A percentile compares a stretch with the other conserved stretches of the same genome.
Evolutionary conservation across 768 basidiomycete genomes (phyloP).

Genomic region (Collybiopsis confluens): DNA sequence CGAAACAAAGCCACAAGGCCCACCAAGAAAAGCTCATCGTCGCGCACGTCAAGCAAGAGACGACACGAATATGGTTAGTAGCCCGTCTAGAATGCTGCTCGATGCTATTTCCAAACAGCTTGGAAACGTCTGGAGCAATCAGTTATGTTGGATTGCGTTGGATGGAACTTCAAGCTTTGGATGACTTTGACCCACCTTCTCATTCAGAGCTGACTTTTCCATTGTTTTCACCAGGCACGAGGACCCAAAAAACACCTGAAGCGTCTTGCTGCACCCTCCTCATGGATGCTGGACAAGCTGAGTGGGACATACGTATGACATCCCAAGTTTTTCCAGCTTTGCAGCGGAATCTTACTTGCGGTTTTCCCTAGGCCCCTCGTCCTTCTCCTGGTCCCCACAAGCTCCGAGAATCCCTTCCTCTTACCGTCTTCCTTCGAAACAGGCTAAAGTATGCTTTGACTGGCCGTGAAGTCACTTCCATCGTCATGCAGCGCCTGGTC

Average conservation of each 20-base stretch:
- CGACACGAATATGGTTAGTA: constrained; percentile 46
- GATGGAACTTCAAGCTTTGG: constrained; percentile 24
- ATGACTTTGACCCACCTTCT: constrained; percentile 26
- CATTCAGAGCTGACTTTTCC: constrained; percentile 21
- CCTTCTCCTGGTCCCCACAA: constrained; percentile 99
- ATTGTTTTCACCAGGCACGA: constrained; percentile 59
- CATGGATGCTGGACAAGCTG: constrained; percentile 99
- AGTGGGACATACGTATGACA: constrained; percentile 85
- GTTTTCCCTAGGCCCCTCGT: constrained; percentile 70
- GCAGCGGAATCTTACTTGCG: neutral
- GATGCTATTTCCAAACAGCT: neutral
- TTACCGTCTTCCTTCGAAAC: constrained; percentile 97
- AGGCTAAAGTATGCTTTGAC: constrained; percentile 98
- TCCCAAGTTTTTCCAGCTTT: neutral
- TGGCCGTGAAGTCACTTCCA: constrained; percentile 91
- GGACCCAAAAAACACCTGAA: constrained; percentile 99
- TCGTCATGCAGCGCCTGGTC: constrained; percentile 94
- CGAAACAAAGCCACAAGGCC: no score
- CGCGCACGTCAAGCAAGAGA: constrained; percentile 7
- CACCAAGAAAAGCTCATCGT: no score
- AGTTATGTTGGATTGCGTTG: no score
- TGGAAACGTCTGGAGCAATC: constrained; percentile 40
- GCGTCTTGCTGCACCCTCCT: constrained; percentile 93
- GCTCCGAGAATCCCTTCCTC: constrained; percentile 96
- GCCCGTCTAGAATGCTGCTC: neutral